Evolutionary conservation across 768 basidiomycete species (phyloP).

Genomic region (Trametes sanguinea): DNA sequence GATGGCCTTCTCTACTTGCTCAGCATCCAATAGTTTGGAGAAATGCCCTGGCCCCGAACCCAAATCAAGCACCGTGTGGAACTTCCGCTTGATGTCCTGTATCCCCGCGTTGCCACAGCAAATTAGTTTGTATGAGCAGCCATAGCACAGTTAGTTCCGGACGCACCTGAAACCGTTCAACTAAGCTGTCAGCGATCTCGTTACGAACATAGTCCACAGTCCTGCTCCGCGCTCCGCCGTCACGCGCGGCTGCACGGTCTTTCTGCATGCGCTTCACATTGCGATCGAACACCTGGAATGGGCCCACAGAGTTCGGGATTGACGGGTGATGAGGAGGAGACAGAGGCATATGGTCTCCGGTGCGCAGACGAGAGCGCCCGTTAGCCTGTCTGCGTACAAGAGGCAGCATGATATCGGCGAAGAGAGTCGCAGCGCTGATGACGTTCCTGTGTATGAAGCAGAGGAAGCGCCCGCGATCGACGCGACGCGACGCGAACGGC

Average conservation of each 20-base stretch:
- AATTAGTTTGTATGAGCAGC: background rate
- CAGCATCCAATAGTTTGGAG: slow-evolving; percentile 72
- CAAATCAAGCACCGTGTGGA: slow-evolving; percentile 78
- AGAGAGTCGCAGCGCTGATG: background rate
- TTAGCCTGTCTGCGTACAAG: background rate
- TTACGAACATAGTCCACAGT: slow-evolving; percentile 90
- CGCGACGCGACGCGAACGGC: slow-evolving; percentile 22
- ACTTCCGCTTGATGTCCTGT: slow-evolving; percentile 90
- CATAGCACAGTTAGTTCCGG: background rate
- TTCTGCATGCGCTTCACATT: slow-evolving; percentile 74
- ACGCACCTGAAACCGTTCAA: slow-evolving; percentile 84
- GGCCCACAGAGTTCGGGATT: slow-evolving; percentile 51
- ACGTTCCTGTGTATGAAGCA: background rate
- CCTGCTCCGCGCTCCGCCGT: slow-evolving; percentile 61
- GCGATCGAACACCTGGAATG: slow-evolving; percentile 89
- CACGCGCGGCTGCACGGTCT: slow-evolving; percentile 64
- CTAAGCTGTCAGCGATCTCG: slow-evolving; percentile 87
- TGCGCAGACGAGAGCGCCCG: background rate
- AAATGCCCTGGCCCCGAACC: slow-evolving; percentile 93
- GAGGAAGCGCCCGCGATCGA: background rate
- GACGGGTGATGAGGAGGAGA: slow-evolving; percentile 47
- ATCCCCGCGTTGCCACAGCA: background rate
- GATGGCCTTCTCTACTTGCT: slow-evolving; percentile 67
- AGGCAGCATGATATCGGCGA: slow-evolving; percentile 4
- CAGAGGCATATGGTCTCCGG: slow-evolving; percentile 48